Evolutionary conservation across 2,329 filamentous ascomycete genomes (phyloP).

Genomic region (Paraphoma chrysanthemicola): DNA sequence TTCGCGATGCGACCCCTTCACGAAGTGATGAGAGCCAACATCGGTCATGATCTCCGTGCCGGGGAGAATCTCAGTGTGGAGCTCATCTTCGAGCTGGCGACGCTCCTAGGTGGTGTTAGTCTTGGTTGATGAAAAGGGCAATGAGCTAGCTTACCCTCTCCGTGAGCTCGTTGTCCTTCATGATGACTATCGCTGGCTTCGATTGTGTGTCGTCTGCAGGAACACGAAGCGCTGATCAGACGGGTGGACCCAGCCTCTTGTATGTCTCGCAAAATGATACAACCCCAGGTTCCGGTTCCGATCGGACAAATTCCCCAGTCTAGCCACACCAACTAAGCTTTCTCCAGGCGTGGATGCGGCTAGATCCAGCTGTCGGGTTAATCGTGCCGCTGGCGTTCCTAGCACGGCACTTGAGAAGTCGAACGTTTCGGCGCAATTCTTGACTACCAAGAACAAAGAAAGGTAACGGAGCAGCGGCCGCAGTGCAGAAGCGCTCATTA

Average conservation of each 20-base stretch:
- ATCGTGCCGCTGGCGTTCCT: neutral
- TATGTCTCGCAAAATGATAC: neutral
- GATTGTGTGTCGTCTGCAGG: neutral
- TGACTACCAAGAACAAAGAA: neutral
- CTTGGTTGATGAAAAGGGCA: neutral
- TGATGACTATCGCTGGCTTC: neutral
- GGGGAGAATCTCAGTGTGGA: constrained; percentile 61
- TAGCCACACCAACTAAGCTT: neutral
- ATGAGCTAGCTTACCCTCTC: constrained; percentile 10
- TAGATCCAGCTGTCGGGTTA: neutral
- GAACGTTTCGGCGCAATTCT: neutral
- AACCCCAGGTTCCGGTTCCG: neutral
- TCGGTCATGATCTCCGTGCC: constrained; percentile 68
- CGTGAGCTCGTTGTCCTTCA: constrained; percentile 13
- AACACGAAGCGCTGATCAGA: neutral
- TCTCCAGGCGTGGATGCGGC: neutral
- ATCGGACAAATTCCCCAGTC: neutral
- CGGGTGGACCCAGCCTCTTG: neutral
- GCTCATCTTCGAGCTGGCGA: constrained; percentile 58
- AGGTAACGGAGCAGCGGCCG: neutral
- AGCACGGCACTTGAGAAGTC: neutral
- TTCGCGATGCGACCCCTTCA: constrained; percentile 57
- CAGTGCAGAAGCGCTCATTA: neutral
- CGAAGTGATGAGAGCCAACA: constrained; percentile 68
- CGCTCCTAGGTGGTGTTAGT: constrained; percentile 45